Evolutionary conservation across 1,284 basidiomycete species (phyloP).

Genomic region (Cronartium quercuum): DNA sequence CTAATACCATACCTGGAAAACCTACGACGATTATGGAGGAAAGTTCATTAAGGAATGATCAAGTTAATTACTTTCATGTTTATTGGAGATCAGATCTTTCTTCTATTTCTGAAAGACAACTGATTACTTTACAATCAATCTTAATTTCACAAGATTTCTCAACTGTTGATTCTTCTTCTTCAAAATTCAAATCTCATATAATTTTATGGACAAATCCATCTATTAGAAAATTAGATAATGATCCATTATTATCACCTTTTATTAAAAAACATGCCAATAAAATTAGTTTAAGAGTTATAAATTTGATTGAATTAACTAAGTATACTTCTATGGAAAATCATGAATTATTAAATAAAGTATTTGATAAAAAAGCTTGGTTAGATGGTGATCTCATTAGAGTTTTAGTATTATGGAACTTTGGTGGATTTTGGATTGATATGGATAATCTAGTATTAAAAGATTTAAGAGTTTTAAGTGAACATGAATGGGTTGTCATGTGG

Average conservation of each 20-base stretch:
- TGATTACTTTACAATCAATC: constrained; percentile 79
- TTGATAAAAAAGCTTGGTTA: constrained; percentile 79
- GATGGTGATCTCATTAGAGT: constrained; percentile 81
- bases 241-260: constrained; percentile 61
- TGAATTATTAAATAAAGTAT: constrained; percentile 54
- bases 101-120: constrained; percentile 68
- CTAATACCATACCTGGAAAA: background rate
- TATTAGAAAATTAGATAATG: constrained; percentile 55
- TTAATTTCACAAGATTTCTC: constrained; percentile 76
- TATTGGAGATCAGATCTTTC: constrained; percentile 83
- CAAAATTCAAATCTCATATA: constrained; percentile 83
- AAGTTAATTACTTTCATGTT: constrained; percentile 60
- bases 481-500: constrained; percentile 86
- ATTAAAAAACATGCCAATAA: constrained; percentile 61
- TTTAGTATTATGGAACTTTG: constrained; percentile 77
- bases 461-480: constrained; percentile 71
- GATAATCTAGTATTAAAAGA: constrained; percentile 80
- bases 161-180: constrained; percentile 53
- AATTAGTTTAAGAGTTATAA: constrained; percentile 63
- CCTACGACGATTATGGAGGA: background rate
- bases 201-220: constrained; percentile 43
- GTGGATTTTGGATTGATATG: constrained; percentile 93
- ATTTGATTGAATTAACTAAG: constrained; percentile 61
- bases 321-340: constrained; percentile 69
- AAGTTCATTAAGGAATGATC: background rate